These are phyloP conservation scores for Globisporangium iwayamae DNA, from an alignment of 352 stramenopile species.

Conservation along the genomic window DNA sequence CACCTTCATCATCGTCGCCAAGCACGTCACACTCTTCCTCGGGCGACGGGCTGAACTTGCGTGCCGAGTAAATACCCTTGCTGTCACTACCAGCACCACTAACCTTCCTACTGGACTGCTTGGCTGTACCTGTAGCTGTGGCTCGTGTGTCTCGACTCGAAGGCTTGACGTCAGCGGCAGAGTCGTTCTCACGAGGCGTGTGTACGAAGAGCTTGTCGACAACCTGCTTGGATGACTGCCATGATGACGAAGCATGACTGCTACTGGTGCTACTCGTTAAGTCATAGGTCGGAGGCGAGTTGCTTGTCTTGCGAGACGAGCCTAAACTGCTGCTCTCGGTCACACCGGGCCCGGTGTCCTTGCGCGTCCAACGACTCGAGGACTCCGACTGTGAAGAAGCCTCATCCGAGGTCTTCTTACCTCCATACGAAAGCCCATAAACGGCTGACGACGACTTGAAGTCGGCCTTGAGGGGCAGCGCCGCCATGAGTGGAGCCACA, in stretches of 20 bases:
- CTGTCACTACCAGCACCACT: neutral
- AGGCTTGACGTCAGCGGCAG: slow-evolving; percentile 19
- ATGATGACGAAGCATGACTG: neutral
- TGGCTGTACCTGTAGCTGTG: neutral
- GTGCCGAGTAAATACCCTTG: slow-evolving; percentile 24
- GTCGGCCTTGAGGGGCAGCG: slow-evolving; percentile 27
- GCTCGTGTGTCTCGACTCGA: slow-evolving; percentile 1
- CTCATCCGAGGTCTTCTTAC: slow-evolving; percentile 11
- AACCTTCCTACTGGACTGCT: neutral
- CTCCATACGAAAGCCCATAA: neutral
- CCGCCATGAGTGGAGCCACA: neutral
- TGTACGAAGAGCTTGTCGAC: slow-evolving; percentile 13
- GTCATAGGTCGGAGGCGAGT: slow-evolving; percentile 9
- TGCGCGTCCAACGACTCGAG: slow-evolving; percentile 15
- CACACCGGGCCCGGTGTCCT: slow-evolving; percentile 2
- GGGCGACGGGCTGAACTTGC: slow-evolving; percentile 30
- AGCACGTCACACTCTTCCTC: slow-evolving; percentile 26
- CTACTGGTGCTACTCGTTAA: neutral
- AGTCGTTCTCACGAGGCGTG: slow-evolving; percentile 18
- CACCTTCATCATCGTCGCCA: slow-evolving; percentile 15
- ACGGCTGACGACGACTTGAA: slow-evolving; percentile 19
- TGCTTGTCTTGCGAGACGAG: slow-evolving; percentile 14
- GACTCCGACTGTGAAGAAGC: neutral
- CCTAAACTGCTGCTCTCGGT: neutral
- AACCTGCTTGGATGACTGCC: slow-evolving; percentile 9